A percentile compares a stretch with the other conserved stretches of the same genome.
These are phyloP conservation scores for Euphrasia confusa DNA, from an alignment of 257 asterid species.

Conservation along the genomic window DNA sequence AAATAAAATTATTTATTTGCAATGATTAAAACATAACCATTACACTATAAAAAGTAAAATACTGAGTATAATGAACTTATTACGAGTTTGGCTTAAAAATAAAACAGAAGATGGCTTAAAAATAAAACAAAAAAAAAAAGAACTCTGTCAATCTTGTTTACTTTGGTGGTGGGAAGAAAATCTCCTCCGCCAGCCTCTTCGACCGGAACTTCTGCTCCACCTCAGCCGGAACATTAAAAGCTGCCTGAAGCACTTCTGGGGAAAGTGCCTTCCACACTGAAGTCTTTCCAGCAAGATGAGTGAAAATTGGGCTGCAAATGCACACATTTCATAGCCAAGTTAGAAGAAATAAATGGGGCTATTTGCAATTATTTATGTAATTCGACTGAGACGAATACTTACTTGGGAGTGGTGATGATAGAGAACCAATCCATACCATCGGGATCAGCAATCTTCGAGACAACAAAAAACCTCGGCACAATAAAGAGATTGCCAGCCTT, in stretches of 20 bases:
- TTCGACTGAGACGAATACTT: slow-evolving; percentile 17
- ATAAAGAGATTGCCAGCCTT: slow-evolving; percentile 71
- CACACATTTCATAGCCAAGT: not conserved
- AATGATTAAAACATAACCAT: not conserved
- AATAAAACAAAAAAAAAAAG: not conserved
- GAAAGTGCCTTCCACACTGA: slow-evolving; percentile 62
- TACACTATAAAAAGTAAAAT: not conserved
- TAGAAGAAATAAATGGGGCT: not conserved
- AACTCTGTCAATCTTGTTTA: slow-evolving; percentile 1
- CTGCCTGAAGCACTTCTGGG: slow-evolving; percentile 53
- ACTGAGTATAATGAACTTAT: not conserved
- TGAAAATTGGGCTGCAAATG: slow-evolving; percentile 52
- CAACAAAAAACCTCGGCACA: slow-evolving; percentile 80
- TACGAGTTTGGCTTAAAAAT: not conserved
- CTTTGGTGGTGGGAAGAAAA: slow-evolving; percentile 78
- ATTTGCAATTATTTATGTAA: not conserved
- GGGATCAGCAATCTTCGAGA: slow-evolving; percentile 75
- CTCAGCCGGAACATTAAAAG: slow-evolving; percentile 49
- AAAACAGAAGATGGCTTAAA: too few relatives aligned
- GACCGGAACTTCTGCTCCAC: slow-evolving; percentile 62
- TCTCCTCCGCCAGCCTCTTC: slow-evolving; percentile 67
- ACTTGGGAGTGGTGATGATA: slow-evolving; percentile 87
- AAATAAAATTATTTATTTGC: not conserved
- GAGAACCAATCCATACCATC: slow-evolving; percentile 95
- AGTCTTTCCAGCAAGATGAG: slow-evolving; percentile 65